Conservation (phyloP, 345 rosid species). For the Cardamine occulta region DNA sequence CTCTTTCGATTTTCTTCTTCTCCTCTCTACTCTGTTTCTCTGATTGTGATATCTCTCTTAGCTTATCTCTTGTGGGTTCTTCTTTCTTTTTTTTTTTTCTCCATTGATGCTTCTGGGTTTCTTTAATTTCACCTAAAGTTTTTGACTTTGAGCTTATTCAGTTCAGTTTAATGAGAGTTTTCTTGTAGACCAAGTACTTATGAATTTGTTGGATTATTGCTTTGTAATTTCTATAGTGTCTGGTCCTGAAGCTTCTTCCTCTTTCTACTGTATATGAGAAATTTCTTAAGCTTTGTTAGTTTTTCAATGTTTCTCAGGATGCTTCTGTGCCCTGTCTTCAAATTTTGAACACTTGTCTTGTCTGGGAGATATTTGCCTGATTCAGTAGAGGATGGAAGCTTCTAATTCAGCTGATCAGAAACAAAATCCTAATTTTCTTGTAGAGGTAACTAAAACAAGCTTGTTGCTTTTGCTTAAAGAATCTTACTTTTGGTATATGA, state of each 20-base stretch:
- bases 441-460: slow-evolving; percentile 53
- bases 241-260: slow-evolving; percentile 11
- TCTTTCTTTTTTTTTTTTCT: not conserved
- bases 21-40: slow-evolving; percentile 28
- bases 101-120: slow-evolving; percentile 26
- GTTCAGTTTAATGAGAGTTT: slow-evolving; percentile 20
- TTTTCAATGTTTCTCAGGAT: slow-evolving; percentile 21
- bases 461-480: slow-evolving; percentile 25
- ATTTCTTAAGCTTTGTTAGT: slow-evolving; percentile 13
- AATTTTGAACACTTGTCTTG: slow-evolving; percentile 3
- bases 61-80: slow-evolving; percentile 39
- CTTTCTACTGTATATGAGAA: not conserved
- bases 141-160: slow-evolving; percentile 13
- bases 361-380: slow-evolving; percentile 12
- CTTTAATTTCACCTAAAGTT: slow-evolving; percentile 14
- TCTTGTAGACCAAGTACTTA: slow-evolving; percentile 32
- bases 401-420: slow-evolving; percentile 48
- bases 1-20: slow-evolving; percentile 29
- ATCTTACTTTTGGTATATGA: not conserved
- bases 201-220: not conserved
- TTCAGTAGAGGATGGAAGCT: slow-evolving; percentile 34
- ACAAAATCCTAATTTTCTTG: slow-evolving; percentile 51
- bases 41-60: slow-evolving; percentile 31
- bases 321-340: slow-evolving; percentile 17
- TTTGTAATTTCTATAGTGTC: slow-evolving; percentile 7